Percentiles rank a stretch among this genome's conserved stretches.
phyloP scores from a whole-genome alignment of 306 rosid species.

The Quercus glauca region DNA sequence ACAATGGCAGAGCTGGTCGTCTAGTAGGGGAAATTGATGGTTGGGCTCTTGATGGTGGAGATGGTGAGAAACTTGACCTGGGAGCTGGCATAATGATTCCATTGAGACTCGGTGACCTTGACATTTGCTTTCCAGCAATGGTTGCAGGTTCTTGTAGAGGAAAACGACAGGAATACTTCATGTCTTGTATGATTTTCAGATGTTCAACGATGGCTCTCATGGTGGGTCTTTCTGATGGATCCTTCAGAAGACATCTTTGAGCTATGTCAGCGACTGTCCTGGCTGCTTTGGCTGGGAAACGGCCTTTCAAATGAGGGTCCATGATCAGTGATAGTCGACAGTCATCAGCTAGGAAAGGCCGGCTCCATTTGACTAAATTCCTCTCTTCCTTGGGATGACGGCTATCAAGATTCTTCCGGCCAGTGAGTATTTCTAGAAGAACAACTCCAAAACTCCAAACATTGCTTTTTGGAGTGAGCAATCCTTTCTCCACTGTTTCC shows the following conservation, averaged over 20 bases:
- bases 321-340: slow-evolving; percentile 80
- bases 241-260: slow-evolving; percentile 88
- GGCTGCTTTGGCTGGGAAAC: slow-evolving; percentile 90
- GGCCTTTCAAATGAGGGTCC: slow-evolving; percentile 90
- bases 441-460: slow-evolving; percentile 94
- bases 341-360: slow-evolving; percentile 83
- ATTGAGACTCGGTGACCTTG: slow-evolving; percentile 87
- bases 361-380: slow-evolving; percentile 93
- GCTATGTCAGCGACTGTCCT: slow-evolving; percentile 84
- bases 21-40: slow-evolving; percentile 67
- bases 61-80: slow-evolving; percentile 68
- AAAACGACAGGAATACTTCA: slow-evolving; percentile 76
- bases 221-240: slow-evolving; percentile 92
- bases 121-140: slow-evolving; percentile 60
- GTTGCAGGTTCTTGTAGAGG: slow-evolving; percentile 84
- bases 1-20: slow-evolving; percentile 32
- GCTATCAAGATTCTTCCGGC: slow-evolving; percentile 84
- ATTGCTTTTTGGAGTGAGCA: slow-evolving; percentile 97
- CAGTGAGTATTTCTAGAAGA: slow-evolving; percentile 90
- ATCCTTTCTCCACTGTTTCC: slow-evolving; percentile 92
- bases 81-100: slow-evolving; percentile 66
- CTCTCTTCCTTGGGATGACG: slow-evolving; percentile 96
- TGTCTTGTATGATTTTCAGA: slow-evolving; percentile 74
- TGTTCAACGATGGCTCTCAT: slow-evolving; percentile 85
- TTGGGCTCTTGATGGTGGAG: slow-evolving; percentile 60